Base-by-base conservation (phyloP, 108 stramenopile species). In the Skeletonema grethae region DNA sequence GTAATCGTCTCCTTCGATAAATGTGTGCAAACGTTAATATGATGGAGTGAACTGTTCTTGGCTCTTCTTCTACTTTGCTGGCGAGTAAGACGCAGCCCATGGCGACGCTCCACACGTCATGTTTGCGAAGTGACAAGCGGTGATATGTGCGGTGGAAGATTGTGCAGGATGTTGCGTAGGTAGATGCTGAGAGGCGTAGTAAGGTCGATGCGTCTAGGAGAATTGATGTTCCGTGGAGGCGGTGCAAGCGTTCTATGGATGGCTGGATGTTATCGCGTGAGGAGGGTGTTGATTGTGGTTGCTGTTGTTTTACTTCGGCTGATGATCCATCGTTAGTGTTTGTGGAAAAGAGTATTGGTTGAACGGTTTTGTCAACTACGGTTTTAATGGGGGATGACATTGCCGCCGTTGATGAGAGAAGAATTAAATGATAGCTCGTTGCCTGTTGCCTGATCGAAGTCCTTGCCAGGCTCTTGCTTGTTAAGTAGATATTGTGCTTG, bases 141-240 rank as follows among this genome's bases (percentile, higher is more conserved):
- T 91, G 90, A 72, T 76, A 94, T 57, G 84, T 82, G 6, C 90
- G 85, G 65, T 94, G 93, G 65, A 94, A 89, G 10, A 92, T 85
- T 12, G 75, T 69, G 65, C 71, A 77, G 3, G 77, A 59, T 25
- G 85, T 83, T 57, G 78, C 78, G 55, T 74, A 83, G 8, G 70
- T 71, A 11, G 83, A 82, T 12, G 80, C 59, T 5, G 73, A 15
- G 12, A 84, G 55, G 4, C 65, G 55, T 4, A 84, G 55, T 11
- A 88, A 58, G 1, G 57, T 72, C 22, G 72, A 67, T 10, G 82
- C 85, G 31, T 78, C 82, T 4, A 60, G 67, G 4, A 94, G 70
- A 0, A 94, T 65, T 15, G 89, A 90, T 0, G 87, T 87, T 32
- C 93, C 93, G 63, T 94, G 89, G 22, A 88, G 70, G 30, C 90